Base-by-base conservation (phyloP, 768 basidiomycete species). In the Pisolithus tinctorius region DNA sequence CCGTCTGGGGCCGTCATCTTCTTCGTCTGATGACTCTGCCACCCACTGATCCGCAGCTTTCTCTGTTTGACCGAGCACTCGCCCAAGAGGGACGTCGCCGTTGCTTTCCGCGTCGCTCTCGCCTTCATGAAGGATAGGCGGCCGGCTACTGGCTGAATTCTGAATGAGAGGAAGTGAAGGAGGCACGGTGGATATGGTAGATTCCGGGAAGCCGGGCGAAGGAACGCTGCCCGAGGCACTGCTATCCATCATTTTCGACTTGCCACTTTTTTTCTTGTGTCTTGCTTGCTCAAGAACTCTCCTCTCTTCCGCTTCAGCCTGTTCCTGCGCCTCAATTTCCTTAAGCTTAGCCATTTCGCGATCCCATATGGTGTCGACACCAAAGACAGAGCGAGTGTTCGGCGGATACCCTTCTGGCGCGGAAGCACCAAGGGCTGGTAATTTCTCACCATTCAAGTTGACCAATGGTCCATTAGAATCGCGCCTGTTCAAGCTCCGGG, bases 351-450 rank as follows among this genome's bases (percentile, higher is more conserved):
- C 79, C 74, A 93, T 78, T 67, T 96, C 93, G 38, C 81, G 77
- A 62, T 94, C 87, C 93, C 93, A 95, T 9, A 95, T 60, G n/a
- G 86, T 87, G 65, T 96, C 93, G 1, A 89, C 86, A 2, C 93
- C 93, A 60, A 95, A 96, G 9, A 94, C 90, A n/a, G 92, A 93
- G 51, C 78, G 80, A 37, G 77, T 78, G 39, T 70, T 74, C 0
- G 74, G 51, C 47, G 74, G 63, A 50, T 60, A 70, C 16, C 61
- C 65, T 7, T 63, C 57, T 30, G 64, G 65, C 37, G 68, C 60
- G 10, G 66, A 65, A 25, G 62, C 60, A 14, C 68, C 70, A 5
- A 69, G 56, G 45, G 60, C 46, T 55, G 67, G 54, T 45, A 54
- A 52, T 49, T 60, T 59, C 40, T 72, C 71, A 17, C 71, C 69